Evolutionary conservation across 1,284 basidiomycete genomes (phyloP).

Genomic region (Omphalotus olearius): DNA sequence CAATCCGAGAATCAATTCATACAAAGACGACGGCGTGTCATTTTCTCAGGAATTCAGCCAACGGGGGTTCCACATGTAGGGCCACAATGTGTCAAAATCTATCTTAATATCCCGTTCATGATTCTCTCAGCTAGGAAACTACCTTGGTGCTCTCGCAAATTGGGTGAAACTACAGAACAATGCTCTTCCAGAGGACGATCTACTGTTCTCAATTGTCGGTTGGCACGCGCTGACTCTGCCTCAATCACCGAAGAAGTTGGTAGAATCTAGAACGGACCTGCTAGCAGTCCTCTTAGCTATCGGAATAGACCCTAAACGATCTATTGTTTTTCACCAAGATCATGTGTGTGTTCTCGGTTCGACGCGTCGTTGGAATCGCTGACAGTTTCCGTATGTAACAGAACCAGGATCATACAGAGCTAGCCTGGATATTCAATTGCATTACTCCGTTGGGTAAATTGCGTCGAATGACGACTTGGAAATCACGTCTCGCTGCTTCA

Average conservation of each 20-base stretch:
- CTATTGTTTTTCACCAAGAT: constrained; percentile 86
- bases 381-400: constrained; percentile 25
- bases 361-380: neutral
- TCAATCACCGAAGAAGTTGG: constrained; percentile 69
- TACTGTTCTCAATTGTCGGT: constrained; percentile 88
- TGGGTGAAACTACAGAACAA: constrained; percentile 81
- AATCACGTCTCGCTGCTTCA: constrained; percentile 76
- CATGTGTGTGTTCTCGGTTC: constrained; percentile 50
- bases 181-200: constrained; percentile 52
- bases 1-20: no score
- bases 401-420: constrained; percentile 82
- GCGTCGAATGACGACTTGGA: constrained; percentile 94
- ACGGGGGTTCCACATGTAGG: constrained; percentile 31
- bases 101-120: neutral
- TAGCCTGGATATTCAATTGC: constrained; percentile 92
- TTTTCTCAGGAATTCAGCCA: constrained; percentile 50
- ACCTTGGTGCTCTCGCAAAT: constrained; percentile 85
- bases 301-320: constrained; percentile 78
- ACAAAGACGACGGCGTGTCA: constrained; percentile 12
- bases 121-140: constrained; percentile 78
- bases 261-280: constrained; percentile 68
- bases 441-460: constrained; percentile 81
- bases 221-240: constrained; percentile 92
- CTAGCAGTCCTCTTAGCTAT: constrained; percentile 82
- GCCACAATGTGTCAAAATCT: constrained; percentile 2